Base-by-base conservation (phyloP, 2,329 filamentous ascomycete species). In the Talaromyces sp. region DNA sequence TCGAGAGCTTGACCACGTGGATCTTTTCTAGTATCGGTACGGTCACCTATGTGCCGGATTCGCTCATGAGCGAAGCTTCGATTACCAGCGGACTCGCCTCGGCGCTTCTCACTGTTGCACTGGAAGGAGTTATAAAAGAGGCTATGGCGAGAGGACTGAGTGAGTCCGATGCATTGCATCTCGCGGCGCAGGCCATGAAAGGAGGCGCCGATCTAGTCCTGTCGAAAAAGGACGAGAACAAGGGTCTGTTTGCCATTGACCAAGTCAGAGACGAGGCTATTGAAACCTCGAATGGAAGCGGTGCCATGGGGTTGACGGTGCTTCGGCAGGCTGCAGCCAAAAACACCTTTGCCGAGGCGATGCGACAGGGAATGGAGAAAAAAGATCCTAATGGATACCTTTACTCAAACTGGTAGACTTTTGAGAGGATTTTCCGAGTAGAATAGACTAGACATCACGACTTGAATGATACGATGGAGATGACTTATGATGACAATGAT, bases 21-120 rank as follows among this genome's bases (percentile, higher is more conserved):
- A 61, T 61, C 14, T 61, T 61, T 24, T 61, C 59, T 6, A 61
- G 59, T 38, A 61, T 61, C 24, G 59, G 59, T 1, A 61, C 55
- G 14, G 59, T 61, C 7, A 61, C 59, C 1, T 61, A 55, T 17
- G 51, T 51, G 21, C 55, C 59, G 0, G 59, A 58, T 51, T 35
- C 55, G 10, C n/a, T 61, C n/a, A 41, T 61, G 56, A 58, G 31
- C 13, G 58, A 46, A 14, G 59, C 59, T 8, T 58, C 59, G 7
- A 55, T 57, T 14, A 50, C 58, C 0, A 61, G 55, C 56, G 51
- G 55, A 43, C 55, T 61, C 29, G 59, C 59, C 41, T 56, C 59
- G 14, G 59, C 56, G 26, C 58, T 61, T 19, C 55, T 58, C 31
- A 58, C 59, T 6, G 51, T 55, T 58, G 59, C 59, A 21, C 35